Conservation (phyloP, 192 early-diverging fungal genomes). For the Chytriomyces sp. region DNA sequence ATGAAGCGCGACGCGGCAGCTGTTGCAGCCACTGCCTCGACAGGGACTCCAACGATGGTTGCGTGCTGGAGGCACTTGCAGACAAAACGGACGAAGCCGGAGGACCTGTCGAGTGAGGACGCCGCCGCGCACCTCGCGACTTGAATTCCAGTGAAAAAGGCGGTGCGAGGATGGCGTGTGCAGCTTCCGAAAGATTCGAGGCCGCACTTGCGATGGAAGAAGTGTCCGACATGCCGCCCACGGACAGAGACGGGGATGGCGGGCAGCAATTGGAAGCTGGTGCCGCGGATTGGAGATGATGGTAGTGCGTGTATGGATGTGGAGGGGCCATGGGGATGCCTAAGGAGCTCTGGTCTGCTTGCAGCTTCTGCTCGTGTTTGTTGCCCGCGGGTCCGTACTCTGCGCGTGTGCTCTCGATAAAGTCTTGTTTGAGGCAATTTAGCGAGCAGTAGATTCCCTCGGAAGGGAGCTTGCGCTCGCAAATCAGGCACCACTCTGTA, state of each 20-base stretch:
- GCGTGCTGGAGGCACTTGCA: too few species aligned
- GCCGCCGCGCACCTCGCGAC: slow-evolving; percentile 8
- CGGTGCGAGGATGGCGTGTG: slow-evolving; percentile 1
- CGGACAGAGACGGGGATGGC: not conserved
- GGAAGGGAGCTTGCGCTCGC: not conserved
- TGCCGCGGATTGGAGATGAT: not conserved
- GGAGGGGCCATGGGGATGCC: not conserved
- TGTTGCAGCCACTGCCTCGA: too few species aligned
- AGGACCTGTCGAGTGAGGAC: too few species aligned
- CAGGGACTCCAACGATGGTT: too few species aligned
- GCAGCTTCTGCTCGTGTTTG: not conserved
- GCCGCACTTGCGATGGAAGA: not conserved
- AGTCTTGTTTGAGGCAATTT: slow-evolving; percentile 8
- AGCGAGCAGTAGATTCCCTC: slow-evolving; percentile 22
- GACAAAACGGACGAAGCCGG: too few species aligned
- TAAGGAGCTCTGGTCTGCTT: not conserved
- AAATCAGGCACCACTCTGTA: slow-evolving; percentile 1
- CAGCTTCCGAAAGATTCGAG: not conserved
- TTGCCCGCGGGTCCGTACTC: not conserved
- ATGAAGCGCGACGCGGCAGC: too few species aligned
- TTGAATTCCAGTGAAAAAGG: slow-evolving; percentile 21
- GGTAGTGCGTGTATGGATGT: not conserved
- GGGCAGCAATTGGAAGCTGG: not conserved
- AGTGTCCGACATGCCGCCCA: not conserved
- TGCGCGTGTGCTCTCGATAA: not conserved